Base-by-base conservation (phyloP, 2,329 filamentous ascomycete species). In the Coniochaeta sp. region DNA sequence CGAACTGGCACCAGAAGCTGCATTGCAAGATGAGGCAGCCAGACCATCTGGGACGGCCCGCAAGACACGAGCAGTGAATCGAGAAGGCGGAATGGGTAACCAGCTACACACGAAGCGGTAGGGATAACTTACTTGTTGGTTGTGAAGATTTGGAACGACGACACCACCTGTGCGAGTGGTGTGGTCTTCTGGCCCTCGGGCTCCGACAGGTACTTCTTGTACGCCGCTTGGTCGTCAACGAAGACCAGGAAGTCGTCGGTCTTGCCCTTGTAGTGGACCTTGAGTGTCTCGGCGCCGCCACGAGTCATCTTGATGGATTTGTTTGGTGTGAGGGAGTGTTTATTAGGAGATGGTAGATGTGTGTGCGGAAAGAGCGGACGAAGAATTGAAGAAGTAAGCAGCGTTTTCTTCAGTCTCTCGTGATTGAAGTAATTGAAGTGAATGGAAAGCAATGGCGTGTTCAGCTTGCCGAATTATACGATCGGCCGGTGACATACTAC, bases 241-340 rank as follows among this genome's bases (percentile, higher is more conserved):
- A 52, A 52, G 47, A 52, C 47, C 14, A 52, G 47, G 47, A 52
- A 52, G 47, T 52, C 47, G 47, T 52, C 47, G 3, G 47, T 52
- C 47, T 52, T 14, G 47, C 47, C 47, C 47, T 52, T 52, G 47
- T 52, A 52, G 47, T 52, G 47, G 47, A 52, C 47, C 47, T 52
- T 52, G 47, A 17, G 12, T 2, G 24, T 52, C 47, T 52, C 22
- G 30, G 47, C 47, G 9, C 16, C 26, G 10, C 47, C 47, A 14
- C 47, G 47, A 30, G 47, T 52, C 47, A 52, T 52, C 14, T 52
- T 52, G 47, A 28, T 24, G 14, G 44, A 52, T 26, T 7, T 47
- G 42, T 4, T 47, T 22, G 42, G 19, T 47, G 42, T 47, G 42
- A 16, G 16, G 19, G 22, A 4, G 19, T 52, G 47, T 52, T 52